Percentiles rank a stretch among this genome's conserved stretches.
Conservation (phyloP, 805 yeast genomes). For the Candida multigemmis region DNA sequence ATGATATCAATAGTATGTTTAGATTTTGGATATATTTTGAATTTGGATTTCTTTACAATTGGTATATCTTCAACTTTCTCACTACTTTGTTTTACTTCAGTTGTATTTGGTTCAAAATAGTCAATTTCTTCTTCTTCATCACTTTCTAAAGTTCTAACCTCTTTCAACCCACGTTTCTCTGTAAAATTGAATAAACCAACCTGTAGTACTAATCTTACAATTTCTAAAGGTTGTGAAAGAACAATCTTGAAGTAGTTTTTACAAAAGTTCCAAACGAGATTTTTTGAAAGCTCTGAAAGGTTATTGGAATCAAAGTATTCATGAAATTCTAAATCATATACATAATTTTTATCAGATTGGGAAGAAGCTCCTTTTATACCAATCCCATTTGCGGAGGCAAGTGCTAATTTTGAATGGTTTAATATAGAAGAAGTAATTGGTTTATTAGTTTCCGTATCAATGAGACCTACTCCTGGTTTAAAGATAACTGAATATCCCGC, state of each 20-base stretch:
- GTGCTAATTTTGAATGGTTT: too few relatives aligned
- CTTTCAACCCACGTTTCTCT: slow-evolving; percentile 7
- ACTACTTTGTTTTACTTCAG: not conserved
- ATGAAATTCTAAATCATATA: slow-evolving; percentile 51
- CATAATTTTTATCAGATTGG: slow-evolving; percentile 28
- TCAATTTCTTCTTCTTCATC: slow-evolving; percentile 19
- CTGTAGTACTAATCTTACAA: slow-evolving; percentile 69
- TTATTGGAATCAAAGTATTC: slow-evolving; percentile 58
- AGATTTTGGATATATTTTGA: slow-evolving; percentile 45
- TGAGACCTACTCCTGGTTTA: slow-evolving; percentile 53
- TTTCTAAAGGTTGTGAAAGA: slow-evolving; percentile 83
- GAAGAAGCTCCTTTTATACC: slow-evolving; percentile 6
- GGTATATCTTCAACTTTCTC: not conserved
- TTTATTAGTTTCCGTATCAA: slow-evolving; percentile 35
- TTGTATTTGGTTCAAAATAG: slow-evolving; percentile 18
- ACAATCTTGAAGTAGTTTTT: slow-evolving; percentile 63
- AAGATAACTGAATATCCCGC: slow-evolving; percentile 55
- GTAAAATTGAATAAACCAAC: slow-evolving; percentile 52
- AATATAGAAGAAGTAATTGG: slow-evolving; percentile 21
- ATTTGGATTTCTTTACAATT: slow-evolving; percentile 2
- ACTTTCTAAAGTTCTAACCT: slow-evolving; percentile 1
- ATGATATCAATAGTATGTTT: slow-evolving; percentile 58
- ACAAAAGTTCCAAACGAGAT: slow-evolving; percentile 51
- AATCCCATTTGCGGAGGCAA: slow-evolving; percentile 3
- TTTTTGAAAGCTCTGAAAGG: slow-evolving; percentile 46